phyloP scores from a whole-genome alignment of 1,284 basidiomycete species.

The Mycena citricolor region DNA sequence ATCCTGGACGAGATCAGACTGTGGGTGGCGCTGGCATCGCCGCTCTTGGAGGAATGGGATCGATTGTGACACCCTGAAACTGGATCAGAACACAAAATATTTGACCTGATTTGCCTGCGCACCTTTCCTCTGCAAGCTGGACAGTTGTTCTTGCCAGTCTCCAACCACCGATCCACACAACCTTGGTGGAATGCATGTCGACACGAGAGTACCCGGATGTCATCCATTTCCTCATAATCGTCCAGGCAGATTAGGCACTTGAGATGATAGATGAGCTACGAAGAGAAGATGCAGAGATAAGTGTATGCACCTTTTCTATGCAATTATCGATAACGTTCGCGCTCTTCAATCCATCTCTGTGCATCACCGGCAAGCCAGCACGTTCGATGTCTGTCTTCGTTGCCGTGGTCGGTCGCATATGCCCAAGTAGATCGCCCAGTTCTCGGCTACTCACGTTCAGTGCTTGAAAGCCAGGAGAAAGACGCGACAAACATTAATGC shows the following conservation, averaged over 20 bases:
- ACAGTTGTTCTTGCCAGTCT: conserved; percentile 84
- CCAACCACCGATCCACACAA: conserved; percentile 88
- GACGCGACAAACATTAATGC: conserved; percentile 58
- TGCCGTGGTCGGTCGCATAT: conserved; percentile 77
- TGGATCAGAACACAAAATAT: too few species aligned
- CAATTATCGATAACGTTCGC: conserved; percentile 75
- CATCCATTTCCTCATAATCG: conserved; percentile 74
- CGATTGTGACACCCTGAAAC: too few species aligned
- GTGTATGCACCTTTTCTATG: conserved; percentile 61
- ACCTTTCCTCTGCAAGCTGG: conserved; percentile 83
- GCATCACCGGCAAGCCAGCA: conserved; percentile 73
- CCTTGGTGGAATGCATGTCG: conserved; percentile 82
- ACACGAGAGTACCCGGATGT: conserved; percentile 77
- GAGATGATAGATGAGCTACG: neutral
- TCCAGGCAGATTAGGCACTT: conserved; percentile 83
- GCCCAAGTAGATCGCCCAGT: conserved; percentile 74
- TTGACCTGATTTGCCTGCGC: too few species aligned
- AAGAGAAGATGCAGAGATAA: conserved; percentile 1
- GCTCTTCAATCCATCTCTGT: conserved; percentile 48
- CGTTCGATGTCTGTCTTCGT: conserved; percentile 80
- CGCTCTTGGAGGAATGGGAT: too few species aligned
- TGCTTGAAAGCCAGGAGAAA: conserved; percentile 6
- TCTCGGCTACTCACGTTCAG: conserved; percentile 45
- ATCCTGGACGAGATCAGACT: too few species aligned
- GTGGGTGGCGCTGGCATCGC: too few species aligned